phyloP scores from a whole-genome alignment of 305 asterid species.

The Fraxinus sp. region DNA sequence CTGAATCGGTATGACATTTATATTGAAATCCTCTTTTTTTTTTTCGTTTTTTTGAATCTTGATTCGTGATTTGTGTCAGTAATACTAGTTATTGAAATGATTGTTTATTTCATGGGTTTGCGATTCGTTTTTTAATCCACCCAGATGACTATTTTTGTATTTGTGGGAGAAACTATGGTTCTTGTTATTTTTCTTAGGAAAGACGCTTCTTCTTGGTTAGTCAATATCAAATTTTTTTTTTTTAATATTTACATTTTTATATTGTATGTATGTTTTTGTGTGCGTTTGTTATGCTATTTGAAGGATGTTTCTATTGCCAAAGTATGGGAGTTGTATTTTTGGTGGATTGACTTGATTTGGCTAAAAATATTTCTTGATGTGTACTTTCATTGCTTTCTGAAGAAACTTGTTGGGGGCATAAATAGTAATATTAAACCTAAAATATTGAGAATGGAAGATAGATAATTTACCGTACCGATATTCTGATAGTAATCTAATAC shows the following conservation, averaged over 20 bases:
- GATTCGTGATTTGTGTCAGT: neutral
- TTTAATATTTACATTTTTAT: neutral
- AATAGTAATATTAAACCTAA: neutral
- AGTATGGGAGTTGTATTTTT: neutral
- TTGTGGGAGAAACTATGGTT: slow-evolving; percentile 2
- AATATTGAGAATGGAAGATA: neutral
- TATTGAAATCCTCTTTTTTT: neutral
- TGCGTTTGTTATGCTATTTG: neutral
- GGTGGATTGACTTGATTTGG: neutral
- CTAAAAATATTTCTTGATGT: neutral
- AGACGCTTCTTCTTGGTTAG: neutral
- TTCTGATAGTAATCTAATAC: neutral
- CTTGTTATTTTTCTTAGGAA: neutral
- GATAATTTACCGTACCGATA: neutral
- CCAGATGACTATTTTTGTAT: neutral
- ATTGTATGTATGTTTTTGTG: neutral
- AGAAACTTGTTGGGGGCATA: neutral
- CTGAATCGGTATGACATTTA: slow-evolving; percentile 42
- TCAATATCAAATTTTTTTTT: neutral
- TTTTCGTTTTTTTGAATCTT: neutral
- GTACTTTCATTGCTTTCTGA: neutral
- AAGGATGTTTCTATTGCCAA: neutral
- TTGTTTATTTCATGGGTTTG: slow-evolving; percentile 3
- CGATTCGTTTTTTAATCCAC: neutral
- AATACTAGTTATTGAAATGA: neutral